Conservation (phyloP, 192 early-diverging fungal genomes). For the Podila minutissima region DNA sequence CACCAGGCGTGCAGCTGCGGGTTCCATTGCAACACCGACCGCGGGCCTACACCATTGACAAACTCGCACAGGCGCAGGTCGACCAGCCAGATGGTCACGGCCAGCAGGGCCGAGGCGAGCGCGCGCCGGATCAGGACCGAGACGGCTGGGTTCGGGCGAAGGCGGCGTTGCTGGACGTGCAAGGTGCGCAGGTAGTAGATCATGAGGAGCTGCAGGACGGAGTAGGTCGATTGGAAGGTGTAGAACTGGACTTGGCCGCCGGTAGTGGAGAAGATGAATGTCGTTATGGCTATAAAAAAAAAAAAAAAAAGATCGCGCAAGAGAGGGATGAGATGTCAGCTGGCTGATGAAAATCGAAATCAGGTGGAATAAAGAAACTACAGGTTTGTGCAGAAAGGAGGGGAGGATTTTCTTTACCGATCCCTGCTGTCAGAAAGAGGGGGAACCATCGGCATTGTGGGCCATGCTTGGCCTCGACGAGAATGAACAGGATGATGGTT, state of each 20-base stretch:
- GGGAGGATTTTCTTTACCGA: constrained; percentile 10
- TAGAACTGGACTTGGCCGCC: constrained; percentile 45
- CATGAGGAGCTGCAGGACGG: constrained; percentile 23
- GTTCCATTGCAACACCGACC: constrained; percentile 53
- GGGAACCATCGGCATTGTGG: constrained; percentile 57
- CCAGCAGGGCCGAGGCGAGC: constrained; percentile 16
- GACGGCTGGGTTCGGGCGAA: constrained; percentile 11
- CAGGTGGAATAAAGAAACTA: no score
- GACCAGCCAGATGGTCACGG: constrained; percentile 43
- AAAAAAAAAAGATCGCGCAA: background rate
- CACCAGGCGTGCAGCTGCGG: constrained; percentile 74
- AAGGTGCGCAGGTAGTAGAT: constrained; percentile 20
- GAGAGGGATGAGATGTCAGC: no score
- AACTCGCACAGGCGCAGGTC: constrained; percentile 50
- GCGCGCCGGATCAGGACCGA: constrained; percentile 35
- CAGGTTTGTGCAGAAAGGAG: background rate
- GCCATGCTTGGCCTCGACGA: constrained; percentile 52
- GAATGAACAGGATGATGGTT: constrained; percentile 47
- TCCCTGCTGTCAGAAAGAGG: constrained; percentile 55
- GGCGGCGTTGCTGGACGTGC: constrained; percentile 12
- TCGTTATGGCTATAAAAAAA: constrained; percentile 23
- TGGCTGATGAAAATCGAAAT: background rate
- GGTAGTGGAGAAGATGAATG: constrained; percentile 28
- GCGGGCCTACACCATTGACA: constrained; percentile 32
- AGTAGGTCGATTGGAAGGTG: constrained; percentile 46